Conservation (phyloP, 352 stramenopile genomes). For the Phytophthora lateralis region DNA sequence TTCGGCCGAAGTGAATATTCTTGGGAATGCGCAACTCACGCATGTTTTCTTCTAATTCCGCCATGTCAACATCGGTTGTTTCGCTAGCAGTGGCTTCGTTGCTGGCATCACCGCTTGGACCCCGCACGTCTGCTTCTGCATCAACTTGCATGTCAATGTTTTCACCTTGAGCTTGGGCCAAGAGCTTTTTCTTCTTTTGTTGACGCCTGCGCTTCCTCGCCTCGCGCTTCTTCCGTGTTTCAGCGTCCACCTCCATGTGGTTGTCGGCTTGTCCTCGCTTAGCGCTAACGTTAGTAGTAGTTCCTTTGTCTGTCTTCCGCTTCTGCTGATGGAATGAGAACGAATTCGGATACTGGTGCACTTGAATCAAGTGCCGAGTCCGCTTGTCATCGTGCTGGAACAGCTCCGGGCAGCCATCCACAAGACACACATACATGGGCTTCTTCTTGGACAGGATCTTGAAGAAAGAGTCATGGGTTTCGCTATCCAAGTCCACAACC, state of each 20-base stretch:
- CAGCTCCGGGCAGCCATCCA: slow-evolving; percentile 49
- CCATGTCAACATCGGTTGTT: slow-evolving; percentile 30
- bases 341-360: slow-evolving; percentile 47
- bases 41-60: slow-evolving; percentile 34
- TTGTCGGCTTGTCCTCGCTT: not conserved
- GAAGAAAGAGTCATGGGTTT: slow-evolving; percentile 72
- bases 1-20: slow-evolving; percentile 39
- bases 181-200: slow-evolving; percentile 36
- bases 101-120: not conserved
- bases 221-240: slow-evolving; percentile 37
- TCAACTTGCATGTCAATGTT: slow-evolving; percentile 33
- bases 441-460: slow-evolving; percentile 64
- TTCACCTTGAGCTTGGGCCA: slow-evolving; percentile 9
- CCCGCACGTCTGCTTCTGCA: not conserved
- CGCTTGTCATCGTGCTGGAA: slow-evolving; percentile 65
- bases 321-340: slow-evolving; percentile 52
- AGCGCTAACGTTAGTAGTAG: not conserved
- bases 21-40: slow-evolving; percentile 39
- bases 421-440: slow-evolving; percentile 62
- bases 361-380: slow-evolving; percentile 41
- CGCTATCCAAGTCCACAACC: slow-evolving; percentile 28
- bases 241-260: slow-evolving; percentile 14
- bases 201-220: slow-evolving; percentile 37
- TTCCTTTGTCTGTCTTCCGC: slow-evolving; percentile 9
- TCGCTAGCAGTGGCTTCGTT: not conserved